Conservation (phyloP, 192 early-diverging fungal genomes). For the Podila epicladia region DNA sequence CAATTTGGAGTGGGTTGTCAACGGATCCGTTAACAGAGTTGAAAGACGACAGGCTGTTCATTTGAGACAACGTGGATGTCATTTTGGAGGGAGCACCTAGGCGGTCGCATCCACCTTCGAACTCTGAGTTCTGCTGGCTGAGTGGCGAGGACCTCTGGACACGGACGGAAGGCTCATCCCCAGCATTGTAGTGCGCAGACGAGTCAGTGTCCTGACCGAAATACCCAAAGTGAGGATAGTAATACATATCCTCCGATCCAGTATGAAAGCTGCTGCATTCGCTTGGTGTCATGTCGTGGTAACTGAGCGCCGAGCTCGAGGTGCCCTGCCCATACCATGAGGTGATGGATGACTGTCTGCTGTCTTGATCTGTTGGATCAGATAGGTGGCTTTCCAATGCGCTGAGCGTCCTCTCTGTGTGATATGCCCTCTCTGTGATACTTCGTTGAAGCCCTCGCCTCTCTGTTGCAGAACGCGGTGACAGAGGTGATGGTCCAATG, state of each 20-base stretch:
- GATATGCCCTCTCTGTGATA: background rate
- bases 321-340: slow-evolving; percentile 42
- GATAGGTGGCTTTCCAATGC: background rate
- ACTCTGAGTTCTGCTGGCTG: background rate
- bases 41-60: too few relatives aligned
- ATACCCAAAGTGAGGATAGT: background rate
- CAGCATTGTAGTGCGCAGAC: background rate
- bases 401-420: background rate
- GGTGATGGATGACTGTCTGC: slow-evolving; percentile 22
- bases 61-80: too few relatives aligned
- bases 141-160: background rate
- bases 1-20: too few relatives aligned
- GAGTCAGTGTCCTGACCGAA: background rate
- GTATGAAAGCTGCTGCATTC: slow-evolving; percentile 24
- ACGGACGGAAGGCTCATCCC: background rate
- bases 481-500: background rate
- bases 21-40: too few relatives aligned
- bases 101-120: too few relatives aligned
- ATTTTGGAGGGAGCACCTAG: too few relatives aligned
- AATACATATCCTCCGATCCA: background rate
- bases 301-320: slow-evolving; percentile 30
- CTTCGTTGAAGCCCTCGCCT: background rate
- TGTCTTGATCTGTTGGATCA: background rate
- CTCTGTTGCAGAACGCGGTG: background rate
- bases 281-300: slow-evolving; percentile 35